A percentile compares a stretch with the other conserved stretches of the same genome.
phyloP scores from a whole-genome alignment of 2,329 filamentous ascomycete species.

The Monosporascus sp. region DNA sequence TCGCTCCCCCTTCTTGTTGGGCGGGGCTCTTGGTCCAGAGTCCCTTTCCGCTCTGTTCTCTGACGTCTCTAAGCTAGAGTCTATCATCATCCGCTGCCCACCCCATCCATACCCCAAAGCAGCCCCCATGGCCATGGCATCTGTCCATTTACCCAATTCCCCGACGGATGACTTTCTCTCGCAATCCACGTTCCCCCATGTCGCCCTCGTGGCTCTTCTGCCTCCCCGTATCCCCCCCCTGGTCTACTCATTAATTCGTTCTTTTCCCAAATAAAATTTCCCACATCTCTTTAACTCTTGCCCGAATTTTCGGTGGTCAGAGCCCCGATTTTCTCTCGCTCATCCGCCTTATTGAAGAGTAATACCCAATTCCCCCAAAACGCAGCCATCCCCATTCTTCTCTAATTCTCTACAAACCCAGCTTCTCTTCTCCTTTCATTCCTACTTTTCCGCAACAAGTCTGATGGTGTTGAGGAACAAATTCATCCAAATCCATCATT shows the following conservation, averaged over 20 bases:
- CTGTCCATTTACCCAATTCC: background rate
- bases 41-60: background rate
- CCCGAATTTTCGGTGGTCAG: conserved; percentile 20
- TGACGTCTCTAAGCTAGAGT: background rate
- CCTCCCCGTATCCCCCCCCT: conserved; percentile 18
- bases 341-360: conserved; percentile 38
- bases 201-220: background rate
- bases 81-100: background rate
- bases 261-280: conserved; percentile 30
- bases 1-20: background rate
- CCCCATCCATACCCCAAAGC: background rate
- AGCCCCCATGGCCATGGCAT: too few relatives aligned
- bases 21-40: background rate
- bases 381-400: conserved; percentile 46
- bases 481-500: conserved; percentile 32
- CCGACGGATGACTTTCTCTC: background rate
- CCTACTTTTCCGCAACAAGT: conserved; percentile 11
- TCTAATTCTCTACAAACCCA: conserved; percentile 22
- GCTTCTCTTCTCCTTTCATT: conserved; percentile 23
- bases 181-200: background rate
- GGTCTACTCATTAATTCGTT: conserved; percentile 32
- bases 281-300: conserved; percentile 30
- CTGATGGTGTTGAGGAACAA: conserved; percentile 20
- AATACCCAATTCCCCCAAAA: conserved; percentile 42
- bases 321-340: conserved; percentile 43